Conservation (phyloP, 2,329 filamentous ascomycete species). For the Alternaria sp. region DNA sequence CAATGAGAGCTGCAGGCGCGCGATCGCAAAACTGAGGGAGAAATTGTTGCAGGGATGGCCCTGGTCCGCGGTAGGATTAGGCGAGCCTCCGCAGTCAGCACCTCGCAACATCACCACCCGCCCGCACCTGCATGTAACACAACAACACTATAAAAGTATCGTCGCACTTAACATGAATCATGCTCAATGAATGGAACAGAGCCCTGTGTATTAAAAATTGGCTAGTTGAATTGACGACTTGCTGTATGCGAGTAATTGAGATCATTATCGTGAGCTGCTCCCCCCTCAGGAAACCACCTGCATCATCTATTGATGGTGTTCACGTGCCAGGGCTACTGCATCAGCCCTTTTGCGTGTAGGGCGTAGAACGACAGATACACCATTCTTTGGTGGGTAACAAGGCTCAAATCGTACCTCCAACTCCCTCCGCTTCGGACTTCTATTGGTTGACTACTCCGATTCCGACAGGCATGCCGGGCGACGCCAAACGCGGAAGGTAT, state of each 20-base stretch:
- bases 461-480: constrained; percentile 6
- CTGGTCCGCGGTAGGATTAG: constrained; percentile 16
- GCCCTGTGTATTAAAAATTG: too few species aligned
- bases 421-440: background rate
- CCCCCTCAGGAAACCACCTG: background rate
- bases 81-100: constrained; percentile 24
- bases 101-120: background rate
- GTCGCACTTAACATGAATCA: background rate
- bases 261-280: too few species aligned
- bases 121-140: too few species aligned
- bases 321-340: background rate
- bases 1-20: constrained; percentile 17
- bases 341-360: background rate
- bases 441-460: constrained; percentile 4
- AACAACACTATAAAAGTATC: background rate
- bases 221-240: too few species aligned
- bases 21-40: constrained; percentile 31
- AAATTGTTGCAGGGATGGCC: constrained; percentile 44
- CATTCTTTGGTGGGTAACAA: background rate
- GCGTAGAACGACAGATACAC: background rate
- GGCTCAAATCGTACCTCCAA: background rate
- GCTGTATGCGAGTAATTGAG: too few species aligned
- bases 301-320: background rate
- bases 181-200: too few species aligned
- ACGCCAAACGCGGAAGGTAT: constrained; percentile 1